A percentile compares a stretch with the other conserved stretches of the same genome.
These are phyloP conservation scores for Arctostaphylos glauca DNA, from an alignment of 148 eudicot species.

Conservation along the genomic window DNA sequence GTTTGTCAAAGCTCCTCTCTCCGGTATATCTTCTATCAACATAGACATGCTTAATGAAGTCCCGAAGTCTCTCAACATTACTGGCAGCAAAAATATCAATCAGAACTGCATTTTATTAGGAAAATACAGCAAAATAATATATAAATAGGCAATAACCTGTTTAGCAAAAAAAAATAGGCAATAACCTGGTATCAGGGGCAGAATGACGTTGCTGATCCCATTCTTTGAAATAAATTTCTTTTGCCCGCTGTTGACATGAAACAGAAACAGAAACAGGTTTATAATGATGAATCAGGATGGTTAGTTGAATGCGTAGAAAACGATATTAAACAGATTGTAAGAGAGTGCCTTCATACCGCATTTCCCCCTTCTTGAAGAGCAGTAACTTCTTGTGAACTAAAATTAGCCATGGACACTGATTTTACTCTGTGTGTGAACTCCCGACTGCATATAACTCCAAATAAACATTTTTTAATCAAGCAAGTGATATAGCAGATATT, in stretches of 20 bases:
- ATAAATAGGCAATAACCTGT: constrained; percentile 2
- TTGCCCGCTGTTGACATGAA: constrained; percentile 54
- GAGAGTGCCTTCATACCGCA: constrained; percentile 55
- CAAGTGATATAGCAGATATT: neutral
- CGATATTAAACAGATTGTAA: constrained; percentile 1
- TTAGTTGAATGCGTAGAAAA: neutral
- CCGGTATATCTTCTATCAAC: constrained; percentile 92
- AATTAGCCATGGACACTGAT: constrained; percentile 97
- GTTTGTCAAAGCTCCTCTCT: constrained; percentile 69
- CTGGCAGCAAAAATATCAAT: constrained; percentile 41
- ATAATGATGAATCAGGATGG: constrained; percentile 17
- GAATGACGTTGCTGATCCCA: constrained; percentile 79
- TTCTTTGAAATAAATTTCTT: constrained; percentile 85
- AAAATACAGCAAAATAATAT: too few species aligned
- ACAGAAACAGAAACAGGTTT: neutral
- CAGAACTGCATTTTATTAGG: constrained; percentile 12
- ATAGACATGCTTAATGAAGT: constrained; percentile 88
- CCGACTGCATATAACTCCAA: constrained; percentile 52
- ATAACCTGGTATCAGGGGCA: constrained; percentile 82
- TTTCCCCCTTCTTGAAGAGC: constrained; percentile 96
- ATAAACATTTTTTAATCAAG: constrained; percentile 2
- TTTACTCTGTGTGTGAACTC: constrained; percentile 97
- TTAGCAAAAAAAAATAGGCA: too few species aligned
- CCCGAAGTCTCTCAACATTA: constrained; percentile 77
- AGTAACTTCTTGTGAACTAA: constrained; percentile 89